Base-by-base conservation (phyloP, 2,329 filamentous ascomycete genomes). In the Alternaria gaisen region DNA sequence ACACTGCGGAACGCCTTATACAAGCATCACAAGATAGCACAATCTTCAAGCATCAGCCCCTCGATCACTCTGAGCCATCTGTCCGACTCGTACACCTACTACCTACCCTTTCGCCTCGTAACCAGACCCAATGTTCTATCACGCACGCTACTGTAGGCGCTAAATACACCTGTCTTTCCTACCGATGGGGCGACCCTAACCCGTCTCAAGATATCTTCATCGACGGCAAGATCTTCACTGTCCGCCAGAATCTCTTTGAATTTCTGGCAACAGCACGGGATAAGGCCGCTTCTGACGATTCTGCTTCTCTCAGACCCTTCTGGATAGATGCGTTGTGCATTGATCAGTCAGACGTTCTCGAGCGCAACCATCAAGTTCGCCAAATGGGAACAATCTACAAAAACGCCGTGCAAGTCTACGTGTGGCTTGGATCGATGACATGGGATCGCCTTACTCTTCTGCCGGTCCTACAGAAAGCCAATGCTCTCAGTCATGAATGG, bases 161-260 rank as follows among this genome's bases (percentile, higher is more conserved):
- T 9, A 10, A 2, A 9, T 56, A 48, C 3, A 30, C 22, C 3
- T 56, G 42, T 12, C 42, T 78, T 3, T 77, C 75, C 0, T 77
- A 78, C 57, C 64, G 69, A 1, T 76, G 75, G 75, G 75, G 30
- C 0, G 65, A 73, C 41, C 38, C 64, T 0, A 57, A 58, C 5
- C 61, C 70, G 61, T 60, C 47, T 7, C 16, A 26, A 1, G 42
- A 44, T 5, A 56, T 68, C 10, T 0, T 41, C 5, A 47, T 68
- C 3, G 48, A 66, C 12, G 55, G 56, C 7, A 48, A 48, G 12
- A 16, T 9, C 7, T 58, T 66, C 30, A 18, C 22, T 2, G 44
- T 68, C n/a, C 6, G 57, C 5, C 43, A 54, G 20, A 68, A 61
- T 38, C 58, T 66, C 4, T 50, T 64, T 28, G 52, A 44, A 3